These are phyloP conservation scores for Beauveria varroae DNA, from an alignment of 2,329 filamentous ascomycete genomes.

Conservation along the genomic window DNA sequence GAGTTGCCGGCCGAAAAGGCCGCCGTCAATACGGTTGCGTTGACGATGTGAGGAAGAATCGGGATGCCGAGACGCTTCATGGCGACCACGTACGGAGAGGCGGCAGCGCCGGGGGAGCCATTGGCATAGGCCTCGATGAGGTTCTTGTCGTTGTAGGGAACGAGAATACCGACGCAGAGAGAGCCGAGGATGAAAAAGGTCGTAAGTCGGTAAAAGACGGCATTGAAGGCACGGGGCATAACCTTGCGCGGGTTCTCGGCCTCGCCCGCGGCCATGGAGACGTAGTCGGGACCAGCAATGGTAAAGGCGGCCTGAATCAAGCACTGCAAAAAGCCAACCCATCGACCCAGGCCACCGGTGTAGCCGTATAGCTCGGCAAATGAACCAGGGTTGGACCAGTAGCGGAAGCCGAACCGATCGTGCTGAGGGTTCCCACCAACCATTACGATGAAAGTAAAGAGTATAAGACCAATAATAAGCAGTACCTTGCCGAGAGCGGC, in stretches of 20 bases:
- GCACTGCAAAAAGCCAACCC: slow-evolving; percentile 69
- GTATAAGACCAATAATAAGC: slow-evolving; percentile 61
- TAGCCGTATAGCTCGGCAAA: slow-evolving; percentile 57
- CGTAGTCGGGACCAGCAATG: slow-evolving; percentile 60
- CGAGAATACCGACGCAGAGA: slow-evolving; percentile 62
- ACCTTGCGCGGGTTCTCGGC: slow-evolving; percentile 61
- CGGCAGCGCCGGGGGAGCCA: slow-evolving; percentile 57
- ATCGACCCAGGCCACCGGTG: slow-evolving; percentile 59
- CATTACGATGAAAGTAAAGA: slow-evolving; percentile 78
- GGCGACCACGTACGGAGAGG: slow-evolving; percentile 59
- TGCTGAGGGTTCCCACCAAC: slow-evolving; percentile 69
- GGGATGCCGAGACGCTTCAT: slow-evolving; percentile 59
- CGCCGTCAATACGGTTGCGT: slow-evolving; percentile 62
- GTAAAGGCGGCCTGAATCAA: slow-evolving; percentile 64
- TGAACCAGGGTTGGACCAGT: slow-evolving; percentile 60
- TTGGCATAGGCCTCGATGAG: slow-evolving; percentile 53
- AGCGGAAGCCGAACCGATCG: slow-evolving; percentile 64
- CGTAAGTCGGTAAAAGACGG: slow-evolving; percentile 71
- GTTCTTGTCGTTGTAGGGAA: slow-evolving; percentile 60
- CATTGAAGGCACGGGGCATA: slow-evolving; percentile 68
- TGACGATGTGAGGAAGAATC: slow-evolving; percentile 62
- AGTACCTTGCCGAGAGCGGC: slow-evolving; percentile 65
- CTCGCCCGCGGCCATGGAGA: slow-evolving; percentile 63
- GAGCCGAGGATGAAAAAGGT: slow-evolving; percentile 70
- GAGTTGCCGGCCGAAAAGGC: slow-evolving; percentile 63